These are phyloP conservation scores for Solanum lignicaule DNA, from an alignment of 257 asterid species.

Conservation along the genomic window DNA sequence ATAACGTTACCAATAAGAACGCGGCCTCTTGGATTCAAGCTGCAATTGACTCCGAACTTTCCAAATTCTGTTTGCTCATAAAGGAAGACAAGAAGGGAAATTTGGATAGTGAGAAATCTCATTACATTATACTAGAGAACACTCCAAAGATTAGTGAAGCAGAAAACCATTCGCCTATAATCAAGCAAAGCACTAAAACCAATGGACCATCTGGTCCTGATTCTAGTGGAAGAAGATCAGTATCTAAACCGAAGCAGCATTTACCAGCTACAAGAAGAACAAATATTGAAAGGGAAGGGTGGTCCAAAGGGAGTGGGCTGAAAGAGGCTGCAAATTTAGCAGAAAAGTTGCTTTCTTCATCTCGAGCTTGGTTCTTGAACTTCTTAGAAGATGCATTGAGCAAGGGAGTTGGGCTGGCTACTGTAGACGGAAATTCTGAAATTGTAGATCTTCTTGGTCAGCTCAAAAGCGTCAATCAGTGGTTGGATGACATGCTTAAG, in stretches of 20 bases:
- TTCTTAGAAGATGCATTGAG: conserved; percentile 51
- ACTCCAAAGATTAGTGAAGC: conserved; percentile 16
- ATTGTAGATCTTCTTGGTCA: conserved; percentile 56
- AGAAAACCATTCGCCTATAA: conserved; percentile 17
- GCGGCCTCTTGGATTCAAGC: conserved; percentile 80
- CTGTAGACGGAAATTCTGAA: conserved; percentile 25
- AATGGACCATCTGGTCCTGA: conserved; percentile 6
- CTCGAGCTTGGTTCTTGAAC: conserved; percentile 64
- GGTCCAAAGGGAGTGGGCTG: conserved; percentile 34
- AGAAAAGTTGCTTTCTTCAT: conserved; percentile 36
- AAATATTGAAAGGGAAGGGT: conserved; percentile 11
- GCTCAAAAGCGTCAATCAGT: conserved; percentile 59
- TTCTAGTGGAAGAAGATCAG: conserved; percentile 10
- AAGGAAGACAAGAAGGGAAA: conserved; percentile 32
- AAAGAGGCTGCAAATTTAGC: conserved; percentile 45
- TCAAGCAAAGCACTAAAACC: conserved; percentile 12
- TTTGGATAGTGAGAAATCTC: conserved; percentile 24
- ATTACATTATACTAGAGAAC: conserved; percentile 37
- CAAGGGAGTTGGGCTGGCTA: conserved; percentile 30
- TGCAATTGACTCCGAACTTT: conserved; percentile 60
- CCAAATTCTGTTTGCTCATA: conserved; percentile 44
- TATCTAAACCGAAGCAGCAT: conserved; percentile 16
- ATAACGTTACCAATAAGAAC: conserved; percentile 20
- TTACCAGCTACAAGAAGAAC: conserved; percentile 18
- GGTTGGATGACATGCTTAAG: conserved; percentile 55